Base-by-base conservation (phyloP, 495 filamentous ascomycete genomes). In the Astrothelium subdiscretum region DNA sequence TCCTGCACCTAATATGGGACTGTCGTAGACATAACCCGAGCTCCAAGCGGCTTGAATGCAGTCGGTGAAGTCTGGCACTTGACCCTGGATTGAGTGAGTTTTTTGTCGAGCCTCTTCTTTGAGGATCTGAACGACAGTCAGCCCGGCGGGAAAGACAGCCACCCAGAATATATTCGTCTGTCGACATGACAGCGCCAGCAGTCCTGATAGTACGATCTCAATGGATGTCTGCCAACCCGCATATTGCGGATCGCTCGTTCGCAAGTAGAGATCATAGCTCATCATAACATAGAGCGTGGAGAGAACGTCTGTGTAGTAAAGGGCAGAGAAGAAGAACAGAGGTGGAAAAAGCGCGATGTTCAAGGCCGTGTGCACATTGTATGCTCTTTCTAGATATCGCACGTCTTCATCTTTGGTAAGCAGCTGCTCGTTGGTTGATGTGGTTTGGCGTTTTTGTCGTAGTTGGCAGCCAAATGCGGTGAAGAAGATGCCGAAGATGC, bases 141-240 rank as follows among this genome's bases (percentile, higher is more conserved):
- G 65, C 18, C 85, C 91, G 62, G 91, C 90, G 62, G 95, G 81
- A 70, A 94, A 97, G 0, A 91, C 75, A 1, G 89, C 84, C 1
- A 92, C 87, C 94, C 94, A 98, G 71, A 97, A 91, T 63, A 97
- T 87, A 69, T 98, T 98, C 12, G 94, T 98, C 74, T 98, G 94
- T 32, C 94, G 77, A 76, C 48, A 54, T 29, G 24, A 54, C 26
- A 54, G 48, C 48, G 48, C 48, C 22, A 54, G 24, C 11, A 54
- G 48, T 8, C 48, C 24, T 11, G 48, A 54, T 3, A 54, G 3
- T 8, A 29, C 48, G 24, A 54, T 29, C 24, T 54, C 48, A 2
- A 54, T 29, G 22, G 48, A 54, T 5, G 48, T n/a, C 8, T 24
- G 24, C 24, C 26, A 20, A 29, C 48, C 11, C n/a, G 8, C 8